A percentile compares a stretch with the other conserved stretches of the same genome.
phyloP scores from a whole-genome alignment of 139 green algal genomes.

The Mesostigma viride region DNA sequence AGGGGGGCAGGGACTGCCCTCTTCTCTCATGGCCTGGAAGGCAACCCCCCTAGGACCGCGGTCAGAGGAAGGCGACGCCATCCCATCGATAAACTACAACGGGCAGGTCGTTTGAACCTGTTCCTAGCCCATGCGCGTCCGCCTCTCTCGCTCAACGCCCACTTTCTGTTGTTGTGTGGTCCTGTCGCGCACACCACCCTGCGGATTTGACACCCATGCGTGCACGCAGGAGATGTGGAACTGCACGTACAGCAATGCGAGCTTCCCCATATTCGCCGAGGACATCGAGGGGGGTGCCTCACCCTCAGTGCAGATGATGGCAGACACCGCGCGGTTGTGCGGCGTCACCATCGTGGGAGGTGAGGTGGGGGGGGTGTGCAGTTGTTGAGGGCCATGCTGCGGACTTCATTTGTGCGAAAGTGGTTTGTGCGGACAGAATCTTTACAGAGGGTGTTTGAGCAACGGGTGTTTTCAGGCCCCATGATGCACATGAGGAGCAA shows the following conservation, averaged over 20 bases:
- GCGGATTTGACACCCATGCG: too few relatives aligned
- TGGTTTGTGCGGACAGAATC: too few relatives aligned
- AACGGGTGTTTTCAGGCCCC: too few relatives aligned
- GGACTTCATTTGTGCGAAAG: not conserved
- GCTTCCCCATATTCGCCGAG: constrained; percentile 82
- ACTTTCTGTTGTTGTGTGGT: too few relatives aligned
- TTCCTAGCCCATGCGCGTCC: too few relatives aligned
- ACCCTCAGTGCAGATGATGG: constrained; percentile 11
- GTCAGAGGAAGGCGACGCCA: not conserved
- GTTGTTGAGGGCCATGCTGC: constrained; percentile 10
- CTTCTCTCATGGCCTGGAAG: not conserved
- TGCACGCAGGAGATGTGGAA: constrained; percentile 50
- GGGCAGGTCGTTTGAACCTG: constrained; percentile 54
- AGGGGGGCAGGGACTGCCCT: too few relatives aligned
- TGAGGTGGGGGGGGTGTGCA: not conserved
- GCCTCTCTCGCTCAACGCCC: too few relatives aligned
- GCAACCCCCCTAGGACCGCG: not conserved
- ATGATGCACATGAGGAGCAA: too few relatives aligned
- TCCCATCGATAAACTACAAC: not conserved
- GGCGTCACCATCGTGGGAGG: constrained; percentile 17
- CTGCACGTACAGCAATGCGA: constrained; percentile 91
- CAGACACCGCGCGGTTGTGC: not conserved
- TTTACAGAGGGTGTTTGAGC: too few relatives aligned
- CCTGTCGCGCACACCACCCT: too few relatives aligned
- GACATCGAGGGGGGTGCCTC: constrained; percentile 55